Base-by-base conservation (phyloP, 2,329 filamentous ascomycete species). In the Cladosporium sp. region DNA sequence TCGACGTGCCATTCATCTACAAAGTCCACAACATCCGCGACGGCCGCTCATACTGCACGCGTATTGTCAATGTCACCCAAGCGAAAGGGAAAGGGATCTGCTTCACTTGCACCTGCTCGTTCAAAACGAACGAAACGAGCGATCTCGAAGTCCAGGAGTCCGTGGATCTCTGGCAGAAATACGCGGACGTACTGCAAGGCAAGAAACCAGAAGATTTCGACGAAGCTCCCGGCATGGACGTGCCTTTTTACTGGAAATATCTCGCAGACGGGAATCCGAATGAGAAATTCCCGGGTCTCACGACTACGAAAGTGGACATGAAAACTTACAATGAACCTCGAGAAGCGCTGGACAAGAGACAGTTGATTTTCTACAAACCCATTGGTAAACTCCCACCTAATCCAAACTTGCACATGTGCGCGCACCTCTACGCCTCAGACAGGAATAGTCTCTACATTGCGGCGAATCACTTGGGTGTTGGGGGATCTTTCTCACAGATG, bases 371-470 rank as follows among this genome's bases (percentile, higher is more conserved):
- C 49, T 78, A 78, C 56, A 64, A 68, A 3, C 59, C 74, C 0
- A 67, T 73, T 19, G 74, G 73, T 12, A 53, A 59, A 2, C 55
- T 69, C 32, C 59, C 66, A 4, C 25, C 58, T 52, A 61, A 70
- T 52, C 65, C 76, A 27, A 82, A 82, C 55, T 61, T 82, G 15
- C 78, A 81, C 55, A 73, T 77, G 1, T 78, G 75, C 55, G 78
- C 77, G 3, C 79, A 82, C 60, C 66, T 80, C 38, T 82, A 79
- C 57, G 74, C 78, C 0, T 77, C 74, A 29, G 79, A 81, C 56
- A 72, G 74, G 19, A 81, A 81, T 50, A 75, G 74, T 15, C 63
- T 80, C 11, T 74, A 75, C 60, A 62, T 79, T 38, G 70, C 79
- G 2, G 68, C 75, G 2, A 76, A 76, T 18, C 72, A 77, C 13